phyloP scores from a whole-genome alignment of 2,329 filamentous ascomycete genomes.

The Albifimbria verrucaria region DNA sequence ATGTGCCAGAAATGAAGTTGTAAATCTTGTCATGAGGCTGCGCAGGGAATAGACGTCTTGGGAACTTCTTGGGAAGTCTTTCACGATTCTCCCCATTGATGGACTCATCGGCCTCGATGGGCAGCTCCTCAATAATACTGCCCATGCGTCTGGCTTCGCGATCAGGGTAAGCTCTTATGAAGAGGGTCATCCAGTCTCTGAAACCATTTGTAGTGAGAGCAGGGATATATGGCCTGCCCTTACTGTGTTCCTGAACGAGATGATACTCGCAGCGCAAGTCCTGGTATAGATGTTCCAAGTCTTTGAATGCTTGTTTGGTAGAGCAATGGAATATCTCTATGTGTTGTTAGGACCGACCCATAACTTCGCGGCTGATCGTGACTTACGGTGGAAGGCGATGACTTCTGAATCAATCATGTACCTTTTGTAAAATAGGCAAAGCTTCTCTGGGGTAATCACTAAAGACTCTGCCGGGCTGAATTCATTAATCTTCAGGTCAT shows the following conservation, averaged over 20 bases:
- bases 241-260: constrained; percentile 53
- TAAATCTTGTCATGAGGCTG: constrained; percentile 53
- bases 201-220: constrained; percentile 67
- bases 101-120: constrained; percentile 54
- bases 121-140: constrained; percentile 65
- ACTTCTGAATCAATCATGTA: constrained; percentile 62
- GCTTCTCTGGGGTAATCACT: constrained; percentile 72
- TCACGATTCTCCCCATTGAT: constrained; percentile 63
- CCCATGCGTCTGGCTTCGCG: constrained; percentile 69
- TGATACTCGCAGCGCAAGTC: constrained; percentile 59
- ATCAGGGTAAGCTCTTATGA: constrained; percentile 74
- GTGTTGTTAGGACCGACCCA: too few relatives aligned
- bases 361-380: too few relatives aligned
- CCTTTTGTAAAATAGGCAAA: constrained; percentile 69
- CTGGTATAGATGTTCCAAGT: constrained; percentile 48
- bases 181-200: constrained; percentile 66
- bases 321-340: not conserved
- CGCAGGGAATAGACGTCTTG: constrained; percentile 67
- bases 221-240: constrained; percentile 56
- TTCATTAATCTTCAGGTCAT: constrained; percentile 24
- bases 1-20: constrained; percentile 57
- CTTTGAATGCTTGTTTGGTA: constrained; percentile 9
- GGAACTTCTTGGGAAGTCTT: constrained; percentile 75
- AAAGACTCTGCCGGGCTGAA: constrained; percentile 36
- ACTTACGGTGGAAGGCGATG: constrained; percentile 65